Base-by-base conservation (phyloP, 2,329 filamentous ascomycete genomes). In the Exutisphaerella laricina region DNA sequence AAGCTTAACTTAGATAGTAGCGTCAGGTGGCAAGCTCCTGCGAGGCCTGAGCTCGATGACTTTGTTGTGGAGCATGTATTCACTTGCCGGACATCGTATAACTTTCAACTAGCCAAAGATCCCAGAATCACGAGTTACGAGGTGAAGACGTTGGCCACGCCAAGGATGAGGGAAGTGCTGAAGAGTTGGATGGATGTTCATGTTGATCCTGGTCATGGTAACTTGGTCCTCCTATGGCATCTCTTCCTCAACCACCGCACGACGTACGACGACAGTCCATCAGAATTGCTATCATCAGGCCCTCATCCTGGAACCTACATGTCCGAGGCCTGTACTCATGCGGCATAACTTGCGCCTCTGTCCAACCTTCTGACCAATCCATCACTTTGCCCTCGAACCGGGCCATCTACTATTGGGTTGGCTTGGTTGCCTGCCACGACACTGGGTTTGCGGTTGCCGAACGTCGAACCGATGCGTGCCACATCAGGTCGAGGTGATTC, bases 41-140 rank as follows among this genome's bases (percentile, higher is more conserved):
- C 14, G 6, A 35, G 22, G 2, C 16, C 8, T 7, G 39, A 45
- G 23, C 30, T 46, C 22, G 48, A 51, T 30, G 21, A 43, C 14
- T 29, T 29, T 5, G 45, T 48, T 7, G 43, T 51, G 21, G 39
- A 48, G n/a, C 40, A 51, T 14, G 18, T 44, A 14, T 18, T 32
- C 2, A 31, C 48, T 20, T 46, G 28, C 30, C 48, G 49, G 49
- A 46, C 49, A 13, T 38, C 39, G 8, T 46, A 44, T 26, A 36
- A 37, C 7, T 44, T 41, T 14, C 43, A 33, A 5, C n/a, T 48
- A 33, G 17, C 29, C 14, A 18, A 37, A 38, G 21, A 26, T 26
- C 23, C 23, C 6, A 43, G 41, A 10, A 13, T 38, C 10, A 33
- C 14, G 16, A 39, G 23, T 5, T n/a, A 21, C 8, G 40, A 46